Base-by-base conservation (phyloP, 2,329 filamentous ascomycete genomes). In the Fusarium udum region DNA sequence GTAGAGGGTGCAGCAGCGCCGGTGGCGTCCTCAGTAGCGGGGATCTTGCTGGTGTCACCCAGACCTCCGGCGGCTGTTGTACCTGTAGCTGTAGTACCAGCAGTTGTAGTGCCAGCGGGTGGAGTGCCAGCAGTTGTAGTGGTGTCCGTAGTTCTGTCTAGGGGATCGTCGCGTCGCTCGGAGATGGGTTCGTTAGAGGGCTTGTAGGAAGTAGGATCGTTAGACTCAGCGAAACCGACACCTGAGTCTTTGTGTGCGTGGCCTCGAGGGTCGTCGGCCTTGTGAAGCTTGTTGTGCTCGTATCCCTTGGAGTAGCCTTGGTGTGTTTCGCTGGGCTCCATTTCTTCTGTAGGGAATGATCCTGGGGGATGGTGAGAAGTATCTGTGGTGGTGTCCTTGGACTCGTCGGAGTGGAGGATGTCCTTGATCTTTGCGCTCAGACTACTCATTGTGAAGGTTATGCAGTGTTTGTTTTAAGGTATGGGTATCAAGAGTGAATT, bases 271-370 rank as follows among this genome's bases (percentile, higher is more conserved):
- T 76, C 74, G 1, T 75, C 60, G 6, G 72, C 11, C 40, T 76
- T 76, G 60, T 76, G 74, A 32, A 76, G 51, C 46, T 76, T 76
- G 51, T 66, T 75, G 5, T 75, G 73, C 11, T 76, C 66, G 7
- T 69, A 20, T 28, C 60, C 24, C 20, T 61, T 66, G 12, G 68
- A 59, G 32, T 57, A 70, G 4, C 52, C 59, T 22, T 59, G 18
- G 13, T 31, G 32, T 15, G 45, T 59, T 16, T 75, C 64, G 15
- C 59, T 52, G 18, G 65, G 49, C 28, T 61, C 61, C 63, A 68
- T 67, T 11, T 72, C 73, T 40, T 75, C 73, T 28, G 60, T 63
- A 15, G 74, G 74, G 36, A 67, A 76, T 32, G 66, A 64, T 64
- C 74, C 74, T 18, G 74, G 74, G 24, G 74, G 61, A 37, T 75